phyloP scores from a whole-genome alignment of 345 rosid species.

The thale cress (Arabidopsis thaliana) region TAIR10.1 NC_003074.8:9594501-9595000 shows the following conservation, averaged over 20 bases:
- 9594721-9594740: conserved; percentile 44
- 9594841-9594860: conserved; percentile 52
- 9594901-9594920: conserved; percentile 52
- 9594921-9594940: conserved; percentile 48
- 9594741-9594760: conserved; percentile 45
- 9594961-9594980: conserved; percentile 39
- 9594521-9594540: conserved; percentile 54
- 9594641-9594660: conserved; percentile 46
- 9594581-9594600: conserved; percentile 45
- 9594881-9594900: conserved; percentile 36
- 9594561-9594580: conserved; percentile 33
- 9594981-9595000: conserved; percentile 40
- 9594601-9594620: conserved; percentile 39
- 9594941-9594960: conserved; percentile 44
- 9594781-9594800: conserved; percentile 42
- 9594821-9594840: conserved; percentile 53
- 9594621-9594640: conserved; percentile 47
- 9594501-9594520: conserved; percentile 47
- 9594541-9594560: conserved; percentile 43
- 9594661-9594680: conserved; percentile 46
- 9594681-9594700: conserved; percentile 43
- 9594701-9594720: conserved; percentile 41
- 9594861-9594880: conserved; percentile 53
- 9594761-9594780: conserved; percentile 47
- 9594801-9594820: conserved; percentile 43